Conservation (phyloP, 2,329 filamentous ascomycete species). For the Alternaria sp. region DNA sequence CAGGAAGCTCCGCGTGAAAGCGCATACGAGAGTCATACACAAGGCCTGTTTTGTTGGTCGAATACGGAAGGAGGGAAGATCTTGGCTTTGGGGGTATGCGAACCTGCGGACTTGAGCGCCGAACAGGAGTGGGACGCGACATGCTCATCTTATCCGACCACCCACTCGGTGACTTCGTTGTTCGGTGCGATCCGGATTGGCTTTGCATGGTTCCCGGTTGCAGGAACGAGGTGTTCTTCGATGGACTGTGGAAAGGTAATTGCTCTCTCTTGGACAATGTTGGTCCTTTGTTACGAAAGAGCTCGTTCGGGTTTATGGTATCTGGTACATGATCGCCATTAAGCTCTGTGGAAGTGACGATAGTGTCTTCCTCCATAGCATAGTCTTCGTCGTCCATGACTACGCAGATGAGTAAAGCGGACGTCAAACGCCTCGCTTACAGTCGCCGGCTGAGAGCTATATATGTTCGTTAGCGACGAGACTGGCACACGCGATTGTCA, state of each 20-base stretch:
- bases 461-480: conserved; percentile 6
- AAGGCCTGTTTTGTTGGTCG: conserved; percentile 54
- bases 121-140: conserved; percentile 21
- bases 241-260: conserved; percentile 38
- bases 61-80: conserved; percentile 45
- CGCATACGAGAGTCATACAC: conserved; percentile 95
- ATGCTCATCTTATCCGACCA: conserved; percentile 39
- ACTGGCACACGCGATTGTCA: not conserved
- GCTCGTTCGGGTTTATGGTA: conserved; percentile 43
- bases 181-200: conserved; percentile 14
- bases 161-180: conserved; percentile 20
- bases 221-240: conserved; percentile 21
- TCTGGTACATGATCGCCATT: conserved; percentile 36
- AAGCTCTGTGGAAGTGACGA: conserved; percentile 44
- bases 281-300: conserved; percentile 30
- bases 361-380: conserved; percentile 42
- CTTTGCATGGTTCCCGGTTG: conserved; percentile 14
- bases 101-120: conserved; percentile 35
- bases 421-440: conserved; percentile 30
- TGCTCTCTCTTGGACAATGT: conserved; percentile 33
- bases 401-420: conserved; percentile 19
- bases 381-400: conserved; percentile 42
- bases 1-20: conserved; percentile 79
- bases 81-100: conserved; percentile 45
- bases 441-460: conserved; percentile 22